Conservation (phyloP, 345 rosid species). For the Pistacia integerrima region DNA sequence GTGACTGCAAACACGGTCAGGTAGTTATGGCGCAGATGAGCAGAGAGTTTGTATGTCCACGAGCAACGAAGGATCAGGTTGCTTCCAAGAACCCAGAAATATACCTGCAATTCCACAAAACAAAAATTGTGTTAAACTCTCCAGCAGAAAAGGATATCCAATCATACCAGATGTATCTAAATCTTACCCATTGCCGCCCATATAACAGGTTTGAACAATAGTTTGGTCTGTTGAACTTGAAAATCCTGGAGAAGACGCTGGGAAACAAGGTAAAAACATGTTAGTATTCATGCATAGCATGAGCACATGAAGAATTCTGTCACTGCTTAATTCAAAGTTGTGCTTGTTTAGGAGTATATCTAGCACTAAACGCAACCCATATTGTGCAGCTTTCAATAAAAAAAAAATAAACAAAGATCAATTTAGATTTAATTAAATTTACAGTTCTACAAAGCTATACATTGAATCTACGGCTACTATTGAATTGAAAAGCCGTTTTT, state of each 20-base stretch:
- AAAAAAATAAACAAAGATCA: background rate
- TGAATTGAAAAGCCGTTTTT: background rate
- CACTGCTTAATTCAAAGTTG: background rate
- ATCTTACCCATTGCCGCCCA: conserved; percentile 81
- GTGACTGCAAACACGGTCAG: conserved; percentile 66
- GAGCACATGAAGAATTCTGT: background rate
- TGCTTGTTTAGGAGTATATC: background rate
- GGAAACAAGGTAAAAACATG: background rate
- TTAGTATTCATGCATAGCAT: background rate
- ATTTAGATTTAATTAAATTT: background rate
- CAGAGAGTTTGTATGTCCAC: conserved; percentile 96
- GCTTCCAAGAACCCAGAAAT: conserved; percentile 90
- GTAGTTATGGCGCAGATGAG: conserved; percentile 93
- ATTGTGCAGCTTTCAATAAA: background rate
- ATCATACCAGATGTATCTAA: background rate
- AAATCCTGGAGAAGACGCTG: conserved; percentile 87
- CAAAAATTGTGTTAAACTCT: background rate
- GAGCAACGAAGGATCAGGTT: conserved; percentile 86
- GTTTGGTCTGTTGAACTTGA: conserved; percentile 80
- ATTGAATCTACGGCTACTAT: too few relatives aligned
- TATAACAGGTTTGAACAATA: conserved; percentile 51
- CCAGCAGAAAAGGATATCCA: background rate
- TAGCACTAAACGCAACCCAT: background rate
- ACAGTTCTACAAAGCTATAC: too few relatives aligned
- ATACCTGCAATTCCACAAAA: conserved; percentile 54